Conservation (phyloP, 495 filamentous ascomycete species). For the Aspergillus sclerotioniger region DNA sequence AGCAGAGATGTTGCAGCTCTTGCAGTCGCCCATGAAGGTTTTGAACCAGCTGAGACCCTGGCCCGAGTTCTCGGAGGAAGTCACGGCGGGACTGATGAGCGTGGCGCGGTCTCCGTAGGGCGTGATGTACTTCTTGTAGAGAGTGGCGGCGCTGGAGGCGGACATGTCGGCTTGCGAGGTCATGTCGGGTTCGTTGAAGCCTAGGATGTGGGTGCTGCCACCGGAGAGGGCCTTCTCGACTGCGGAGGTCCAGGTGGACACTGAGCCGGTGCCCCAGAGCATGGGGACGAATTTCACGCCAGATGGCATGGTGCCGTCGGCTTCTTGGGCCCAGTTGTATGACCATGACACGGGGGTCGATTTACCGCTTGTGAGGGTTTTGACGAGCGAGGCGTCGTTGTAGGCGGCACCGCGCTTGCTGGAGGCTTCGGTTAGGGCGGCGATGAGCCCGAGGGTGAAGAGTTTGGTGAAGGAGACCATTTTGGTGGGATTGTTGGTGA, state of each 20-base stretch:
- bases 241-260: background rate
- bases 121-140: slow-evolving; percentile 4
- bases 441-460: background rate
- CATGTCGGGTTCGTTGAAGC: slow-evolving; percentile 6
- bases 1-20: background rate
- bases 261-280: background rate
- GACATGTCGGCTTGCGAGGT: background rate
- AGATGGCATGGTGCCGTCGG: background rate
- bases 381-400: background rate
- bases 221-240: background rate
- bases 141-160: background rate
- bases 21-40: background rate
- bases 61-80: background rate
- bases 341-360: background rate
- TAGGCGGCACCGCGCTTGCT: background rate
- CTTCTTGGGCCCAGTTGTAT: background rate
- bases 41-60: slow-evolving; percentile 3
- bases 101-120: background rate
- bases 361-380: background rate
- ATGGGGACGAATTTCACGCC: background rate
- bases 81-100: slow-evolving; percentile 1
- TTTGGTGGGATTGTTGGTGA: background rate
- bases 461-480: background rate
- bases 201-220: background rate
- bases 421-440: background rate